These are phyloP conservation scores for Pythium scleroteichum DNA, from an alignment of 352 stramenopile genomes.

Conservation along the genomic window DNA sequence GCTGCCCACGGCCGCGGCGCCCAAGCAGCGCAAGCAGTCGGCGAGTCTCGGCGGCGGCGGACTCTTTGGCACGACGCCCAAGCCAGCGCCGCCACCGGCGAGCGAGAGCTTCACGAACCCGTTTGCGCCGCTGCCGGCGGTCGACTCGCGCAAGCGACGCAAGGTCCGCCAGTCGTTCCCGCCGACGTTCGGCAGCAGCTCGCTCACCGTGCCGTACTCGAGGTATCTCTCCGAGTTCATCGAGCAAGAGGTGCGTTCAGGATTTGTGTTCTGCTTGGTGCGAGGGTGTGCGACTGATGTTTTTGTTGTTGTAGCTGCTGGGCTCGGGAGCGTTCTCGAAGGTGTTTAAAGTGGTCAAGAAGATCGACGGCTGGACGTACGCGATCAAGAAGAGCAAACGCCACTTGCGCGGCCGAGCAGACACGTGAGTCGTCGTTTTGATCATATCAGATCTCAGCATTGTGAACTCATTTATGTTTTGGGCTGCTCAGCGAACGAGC, in stretches of 20 bases:
- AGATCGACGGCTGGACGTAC: constrained; percentile 86
- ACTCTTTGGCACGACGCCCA: constrained; percentile 1
- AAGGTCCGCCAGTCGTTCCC: constrained; percentile 68
- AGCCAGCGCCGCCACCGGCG: constrained; percentile 2
- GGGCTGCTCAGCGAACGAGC: constrained; percentile 53
- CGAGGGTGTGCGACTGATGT: background rate
- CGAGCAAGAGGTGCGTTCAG: constrained; percentile 54
- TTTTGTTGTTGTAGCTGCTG: constrained; percentile 41
- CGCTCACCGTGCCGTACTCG: constrained; percentile 47
- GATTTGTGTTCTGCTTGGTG: background rate
- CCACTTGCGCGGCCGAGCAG: constrained; percentile 74
- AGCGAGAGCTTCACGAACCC: constrained; percentile 68
- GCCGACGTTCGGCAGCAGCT: constrained; percentile 34
- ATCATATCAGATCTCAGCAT: no score
- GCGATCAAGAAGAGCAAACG: constrained; percentile 89
- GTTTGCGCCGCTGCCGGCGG: constrained; percentile 56
- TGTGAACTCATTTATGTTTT: no score
- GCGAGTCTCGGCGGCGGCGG: no score
- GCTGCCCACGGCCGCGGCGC: constrained; percentile 9
- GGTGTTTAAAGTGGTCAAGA: constrained; percentile 86
- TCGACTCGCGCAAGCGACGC: constrained; percentile 61
- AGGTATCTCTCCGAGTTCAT: constrained; percentile 83
- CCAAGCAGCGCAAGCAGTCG: constrained; percentile 4
- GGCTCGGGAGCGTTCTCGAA: constrained; percentile 87
- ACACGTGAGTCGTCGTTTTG: constrained; percentile 57